Base-by-base conservation (phyloP, 495 filamentous ascomycete species). In the Penicillium cosmopolitanum region DNA sequence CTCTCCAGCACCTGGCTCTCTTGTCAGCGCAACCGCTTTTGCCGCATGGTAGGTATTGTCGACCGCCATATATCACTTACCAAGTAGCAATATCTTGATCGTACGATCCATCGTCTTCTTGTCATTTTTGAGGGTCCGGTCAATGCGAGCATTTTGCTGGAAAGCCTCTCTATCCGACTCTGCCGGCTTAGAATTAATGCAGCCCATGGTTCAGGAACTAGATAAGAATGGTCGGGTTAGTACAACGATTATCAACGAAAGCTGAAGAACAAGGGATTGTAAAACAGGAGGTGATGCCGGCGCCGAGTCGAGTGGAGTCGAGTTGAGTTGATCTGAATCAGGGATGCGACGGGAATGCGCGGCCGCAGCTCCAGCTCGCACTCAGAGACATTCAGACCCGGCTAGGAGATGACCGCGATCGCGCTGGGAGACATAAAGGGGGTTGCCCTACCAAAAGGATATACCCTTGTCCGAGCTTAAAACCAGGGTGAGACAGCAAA, bases 71-170 rank as follows among this genome's bases (percentile, higher is more conserved):
- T 44, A 8, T 33, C 28, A 57, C 66, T 10, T 75, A 94, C 91
- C 91, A 58, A 96, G 79, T 50, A 96, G 81, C 61, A 96, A 73
- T 44, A 96, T 84, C 77, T 96, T 96, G 65, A 96, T 89, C 54
- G 92, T 89, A 61, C 86, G 86, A 36, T 87, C 76, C 82, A 90
- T 81, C 55, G 82, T 82, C 78, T 93, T 95, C 77, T 94, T 91
- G 73, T 96, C 92, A 55, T 84, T 84, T 56, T 89, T 87, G 64
- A 96, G 84, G 46, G 82, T 69, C 70, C 86, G 87, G 56, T 96
- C 92, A 55, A 96, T 89, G 70, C 92, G 71, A n/a, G 74, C 76
- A 71, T 73, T 79, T 8, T 70, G 72, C 57, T 76, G 74, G 16
- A 73, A 12, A 2, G 75, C 77, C 13, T 79, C 73, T 64, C 71